Base-by-base conservation (phyloP, 2,329 filamentous ascomycete species). In the Polychaeton citri region DNA sequence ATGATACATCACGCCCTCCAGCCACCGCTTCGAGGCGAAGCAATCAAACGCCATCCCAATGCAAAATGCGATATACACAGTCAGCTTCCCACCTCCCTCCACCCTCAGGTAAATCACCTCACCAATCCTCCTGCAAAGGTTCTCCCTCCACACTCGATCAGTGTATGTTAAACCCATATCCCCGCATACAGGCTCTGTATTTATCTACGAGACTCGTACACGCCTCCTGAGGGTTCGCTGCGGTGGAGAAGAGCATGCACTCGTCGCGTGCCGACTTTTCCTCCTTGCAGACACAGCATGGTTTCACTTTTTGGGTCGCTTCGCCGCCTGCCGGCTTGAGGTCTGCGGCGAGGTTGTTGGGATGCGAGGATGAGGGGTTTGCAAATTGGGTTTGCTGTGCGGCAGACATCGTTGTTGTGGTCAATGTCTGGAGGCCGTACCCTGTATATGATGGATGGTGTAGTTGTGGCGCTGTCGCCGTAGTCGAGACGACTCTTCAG, bases 201-300 rank as follows among this genome's bases (percentile, higher is more conserved):
- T 83, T 77, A 19, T 84, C 75, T 44, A 98, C 81, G 43, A 84
- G 72, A 34, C 78, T 72, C 60, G 78, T 72, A 71, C 90, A 98
- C 52, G 92, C 86, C 53, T 75, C 71, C 51, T 83, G 74, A 26
- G 90, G 84, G 55, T 95, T 81, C 53, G 79, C 71, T 42, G 82
- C 72, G 43, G 75, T 86, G 38, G 85, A 93, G 68, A 96, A 95
- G 38, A 98, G 81, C 88, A 98, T 96, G 70, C 90, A 98, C 64
- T 98, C 87, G 65, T 98, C 90, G 44, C 90, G 84, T 49, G 73
- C 73, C 26, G 83, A 71, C 63, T 98, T 98, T 62, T 98, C 86
- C 31, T 90, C 76, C 58, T 87, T 95, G 75, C 90, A 98, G 19
- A 96, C 90, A 59, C 90, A 96, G 73, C 90, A 96, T 30, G 88